Base-by-base conservation (phyloP, 179 eudicot genomes). In the Silene noctiflora region DNA sequence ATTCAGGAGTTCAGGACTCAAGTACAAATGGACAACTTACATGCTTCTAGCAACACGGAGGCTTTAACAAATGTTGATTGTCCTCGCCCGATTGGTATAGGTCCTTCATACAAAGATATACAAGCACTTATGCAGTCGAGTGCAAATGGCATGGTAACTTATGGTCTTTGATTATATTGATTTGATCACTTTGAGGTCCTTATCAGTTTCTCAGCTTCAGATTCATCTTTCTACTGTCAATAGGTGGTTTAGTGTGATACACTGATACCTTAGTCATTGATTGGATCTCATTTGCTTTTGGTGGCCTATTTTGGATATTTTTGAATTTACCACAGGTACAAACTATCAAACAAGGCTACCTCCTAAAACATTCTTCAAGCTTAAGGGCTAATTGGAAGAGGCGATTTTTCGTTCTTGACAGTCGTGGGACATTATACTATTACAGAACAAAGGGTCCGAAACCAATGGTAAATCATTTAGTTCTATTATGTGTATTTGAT, bases 1-100 rank as follows among this genome's bases (percentile, higher is more conserved):
- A 94, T 92, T 73, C 98, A 94, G 81, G 97, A 94, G 83, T 94
- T 87, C 84, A 89, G 97, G 82, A 92, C 98, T 76, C 89, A 87
- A 84, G 83, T 87, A 67, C 91, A 94, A 83, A 74, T 88, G 83
- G 91, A 88, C 66, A 88, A 88, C 48, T 63, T 87, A 81, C 88
- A 83, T 77, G 92, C 91, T 77, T 79, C 91, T 35, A 83, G 84
- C 75, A 85, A 84, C 73, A 29, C 84, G 22, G 88, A 81, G 76
- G 83, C 86, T 31, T 86, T 93, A 78, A 84, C 89, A 75, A 89
- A 83, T 75, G 73, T 80, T 81, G 80, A 88, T 81, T 77, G 83
- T 56, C 59, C 82, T 71, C 92, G 87, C 79, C 91, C 89, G 71
- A 85, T 86, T 13, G 88, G 88, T 67, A 83, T 80, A 81, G 82